Conservation (phyloP, 495 filamentous ascomycete genomes). For the Tuber brumale region DNA sequence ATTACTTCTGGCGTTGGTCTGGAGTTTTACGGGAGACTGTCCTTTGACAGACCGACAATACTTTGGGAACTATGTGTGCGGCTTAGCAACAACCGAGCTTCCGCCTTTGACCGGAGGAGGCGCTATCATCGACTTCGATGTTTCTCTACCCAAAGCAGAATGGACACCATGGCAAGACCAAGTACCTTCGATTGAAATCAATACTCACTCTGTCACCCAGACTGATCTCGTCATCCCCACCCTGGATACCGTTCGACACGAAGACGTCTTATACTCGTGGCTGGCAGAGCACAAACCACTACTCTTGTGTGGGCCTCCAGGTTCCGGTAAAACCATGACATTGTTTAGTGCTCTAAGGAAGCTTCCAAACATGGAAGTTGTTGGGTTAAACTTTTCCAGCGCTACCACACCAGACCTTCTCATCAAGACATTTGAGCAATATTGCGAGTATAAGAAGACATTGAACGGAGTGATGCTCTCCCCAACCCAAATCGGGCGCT, state of each 20-base stretch:
- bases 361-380: conserved; percentile 95
- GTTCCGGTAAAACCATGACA: conserved; percentile 99
- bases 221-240: conserved; percentile 98
- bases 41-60: conserved; percentile 76
- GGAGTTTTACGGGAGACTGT: conserved; percentile 93
- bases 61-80: conserved; percentile 76
- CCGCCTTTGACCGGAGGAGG: conserved; percentile 63
- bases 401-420: conserved; percentile 95
- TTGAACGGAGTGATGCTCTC: conserved; percentile 92
- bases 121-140: conserved; percentile 87
- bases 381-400: conserved; percentile 98
- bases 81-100: conserved; percentile 73
- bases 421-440: conserved; percentile 98
- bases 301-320: conserved; percentile 90
- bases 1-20: conserved; percentile 79
- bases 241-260: conserved; percentile 90
- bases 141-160: conserved; percentile 72
- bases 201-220: conserved; percentile 93
- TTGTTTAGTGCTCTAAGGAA: conserved; percentile 94
- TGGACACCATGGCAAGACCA: conserved; percentile 92
- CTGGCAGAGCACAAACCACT: conserved; percentile 96
- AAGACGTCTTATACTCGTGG: conserved; percentile 98
- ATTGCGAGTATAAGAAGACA: conserved; percentile 98
- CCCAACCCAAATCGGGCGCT: conserved; percentile 91
- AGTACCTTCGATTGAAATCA: conserved; percentile 89